phyloP scores from a whole-genome alignment of 352 stramenopile species.

The Phytophthora cactorum region DNA sequence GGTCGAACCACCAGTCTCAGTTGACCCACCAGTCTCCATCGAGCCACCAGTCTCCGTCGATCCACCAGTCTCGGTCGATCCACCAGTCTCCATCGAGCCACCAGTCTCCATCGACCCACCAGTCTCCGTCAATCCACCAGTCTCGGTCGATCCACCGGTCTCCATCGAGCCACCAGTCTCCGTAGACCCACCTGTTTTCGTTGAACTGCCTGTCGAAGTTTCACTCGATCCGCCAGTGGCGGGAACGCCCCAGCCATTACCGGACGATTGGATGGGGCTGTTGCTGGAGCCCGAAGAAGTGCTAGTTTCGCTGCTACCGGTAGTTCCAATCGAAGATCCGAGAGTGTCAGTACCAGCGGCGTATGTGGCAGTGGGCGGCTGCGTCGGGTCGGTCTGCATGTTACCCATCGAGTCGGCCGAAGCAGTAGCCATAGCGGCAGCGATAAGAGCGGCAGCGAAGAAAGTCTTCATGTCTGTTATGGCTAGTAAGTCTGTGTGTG shows the following conservation, averaged over 20 bases:
- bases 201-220: not conserved
- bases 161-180: constrained; percentile 11
- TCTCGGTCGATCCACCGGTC: constrained; percentile 6
- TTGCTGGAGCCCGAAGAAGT: too few species aligned
- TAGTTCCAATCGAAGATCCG: constrained; percentile 22
- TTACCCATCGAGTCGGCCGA: constrained; percentile 34
- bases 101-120: constrained; percentile 4
- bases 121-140: constrained; percentile 3
- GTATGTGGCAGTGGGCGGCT: constrained; percentile 19
- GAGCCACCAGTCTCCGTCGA: constrained; percentile 6
- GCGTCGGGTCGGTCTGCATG: constrained; percentile 6
- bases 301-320: constrained; percentile 3
- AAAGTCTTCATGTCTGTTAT: constrained; percentile 35
- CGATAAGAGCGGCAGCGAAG: constrained; percentile 23
- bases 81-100: constrained; percentile 10
- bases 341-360: constrained; percentile 20
- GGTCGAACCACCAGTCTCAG: constrained; percentile 1
- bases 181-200: not conserved
- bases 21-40: not conserved
- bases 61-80: constrained; percentile 1
- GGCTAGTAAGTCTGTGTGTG: constrained; percentile 18
- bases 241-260: constrained; percentile 3
- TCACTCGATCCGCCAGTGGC: too few species aligned
- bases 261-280: not conserved
- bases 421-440: constrained; percentile 17